Base-by-base conservation (phyloP, 2,329 filamentous ascomycete species). In the Juglanconis juglandina region DNA sequence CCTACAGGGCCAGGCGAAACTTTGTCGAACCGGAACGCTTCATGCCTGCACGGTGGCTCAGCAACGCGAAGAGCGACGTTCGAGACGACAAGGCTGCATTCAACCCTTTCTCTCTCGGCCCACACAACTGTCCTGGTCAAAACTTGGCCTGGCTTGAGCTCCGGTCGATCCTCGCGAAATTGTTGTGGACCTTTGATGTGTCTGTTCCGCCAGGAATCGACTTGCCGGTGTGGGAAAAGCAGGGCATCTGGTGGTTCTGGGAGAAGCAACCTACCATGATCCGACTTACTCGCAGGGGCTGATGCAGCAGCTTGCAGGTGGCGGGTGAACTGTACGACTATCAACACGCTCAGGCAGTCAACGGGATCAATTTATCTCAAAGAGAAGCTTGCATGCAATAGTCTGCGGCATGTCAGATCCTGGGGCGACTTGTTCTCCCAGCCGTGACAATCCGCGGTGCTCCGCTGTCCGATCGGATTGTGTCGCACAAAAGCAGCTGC, bases 161-260 rank as follows among this genome's bases (percentile, higher is more conserved):
- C 13, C 54, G 54, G 5, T 35, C 44, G 54, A 57, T 57, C 30
- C 46, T 57, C 11, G 54, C 46, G 4, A 42, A 57, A 17, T 24
- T 57, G 46, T 44, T 50, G 13, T 57, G 54, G 54, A 44, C 24
- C 6, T 49, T 57, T 30, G 54, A 57, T 34, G 37, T 57, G 30
- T 41, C 35, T 44, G 47, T 57, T 34, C 37, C 54, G 6, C 54
- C 46, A 13, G 47, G 35, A 17, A 44, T 42, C 6, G 35, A 42
- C 47, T 46, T 57, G 35, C 54, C 54, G 17, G 54, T 51, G 14
- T 57, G 47, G 54, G 54, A 50, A 44, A 42, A 50, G 24, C 54
- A 57, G 46, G 54, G 54, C 6, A 57, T 50, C 24, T 50, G 54
- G 47, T 57, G 54, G 54, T 57, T 57, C 37, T 57, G 54, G 54